Evolutionary conservation across 441 rosid genomes (phyloP), one percentile per base, ranked within the genome.

Genomic region (Gossypium trilobum): DNA sequence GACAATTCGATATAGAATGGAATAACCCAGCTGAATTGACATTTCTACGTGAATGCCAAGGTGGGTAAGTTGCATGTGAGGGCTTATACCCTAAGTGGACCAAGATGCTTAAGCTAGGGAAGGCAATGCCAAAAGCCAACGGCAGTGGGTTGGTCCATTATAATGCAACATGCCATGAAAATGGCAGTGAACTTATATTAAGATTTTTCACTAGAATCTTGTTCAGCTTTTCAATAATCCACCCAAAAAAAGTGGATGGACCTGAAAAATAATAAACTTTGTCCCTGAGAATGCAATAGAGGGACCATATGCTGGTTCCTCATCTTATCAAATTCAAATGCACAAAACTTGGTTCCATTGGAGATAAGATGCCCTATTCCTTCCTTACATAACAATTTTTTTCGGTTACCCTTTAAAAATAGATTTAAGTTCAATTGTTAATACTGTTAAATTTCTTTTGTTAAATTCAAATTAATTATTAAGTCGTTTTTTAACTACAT

Each of bases 261-360:
- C 82, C 78, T 79, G 31, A 56, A 4, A 0, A 58, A 58, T 17
- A 58, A n/a, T 13, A 5, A 33, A 33, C 8, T 58, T 10, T 25
- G 61, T 25, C 9, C 36, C 25, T 13, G 56, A 7, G 4, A 61
- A n/a, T 76, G 71, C 5, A 6, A 16, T 31, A 69, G 77, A 71
- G 74, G 72, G 1, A 59, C 78, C 75, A 78, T 71, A 73, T 74
- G 79, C 62, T 52, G 27, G 57, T 57, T 62, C 73, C 63, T 74
- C 63, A 72, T 62, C 75, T 51, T 42, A 74, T 79, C 71, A 39
- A 55, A 33, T 33, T 33, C 39, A 33, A 5, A 33, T 33, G 39
- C 39, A 17, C n/a, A 33, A 62, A 54, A 54, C 20, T 77, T 11
- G 66, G 27, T n/a, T 2, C 39, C 39, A 6, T 29, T 70, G 36